phyloP scores from a whole-genome alignment of 768 basidiomycete genomes.

The Tephrocybe sp. region DNA sequence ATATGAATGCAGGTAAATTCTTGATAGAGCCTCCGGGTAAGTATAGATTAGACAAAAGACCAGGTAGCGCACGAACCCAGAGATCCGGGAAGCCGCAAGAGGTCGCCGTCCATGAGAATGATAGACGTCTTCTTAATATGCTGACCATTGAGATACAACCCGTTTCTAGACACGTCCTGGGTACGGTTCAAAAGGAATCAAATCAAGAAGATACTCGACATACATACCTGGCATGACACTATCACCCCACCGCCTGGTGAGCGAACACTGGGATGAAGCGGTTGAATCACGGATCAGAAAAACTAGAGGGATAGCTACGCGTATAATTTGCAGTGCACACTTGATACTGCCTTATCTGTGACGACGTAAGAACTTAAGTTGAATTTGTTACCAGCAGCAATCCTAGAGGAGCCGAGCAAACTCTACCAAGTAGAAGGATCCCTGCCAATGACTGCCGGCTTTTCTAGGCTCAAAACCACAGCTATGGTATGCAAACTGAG shows the following conservation, averaged over 20 bases:
- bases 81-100: slow-evolving; percentile 64
- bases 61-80: slow-evolving; percentile 39
- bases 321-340: slow-evolving; percentile 74
- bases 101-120: slow-evolving; percentile 77
- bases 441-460: slow-evolving; percentile 68
- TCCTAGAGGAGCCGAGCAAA: not conserved
- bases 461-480: slow-evolving; percentile 56
- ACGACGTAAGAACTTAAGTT: slow-evolving; percentile 59
- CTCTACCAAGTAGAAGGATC: slow-evolving; percentile 64
- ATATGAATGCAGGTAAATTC: slow-evolving; percentile 67
- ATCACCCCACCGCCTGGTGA: slow-evolving; percentile 71
- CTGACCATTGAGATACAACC: slow-evolving; percentile 67
- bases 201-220: not conserved
- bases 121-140: slow-evolving; percentile 63
- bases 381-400: not conserved
- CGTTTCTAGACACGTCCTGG: slow-evolving; percentile 78
- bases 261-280: slow-evolving; percentile 45
- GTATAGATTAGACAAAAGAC: not conserved
- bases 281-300: not conserved
- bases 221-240: slow-evolving; percentile 75
- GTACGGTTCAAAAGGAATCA: not conserved
- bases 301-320: slow-evolving; percentile 46
- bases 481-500: slow-evolving; percentile 33
- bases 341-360: slow-evolving; percentile 60
- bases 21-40: slow-evolving; percentile 21